Evolutionary conservation across 2,329 filamentous ascomycete genomes (phyloP), one percentile per base, ranked within the genome.

Genomic region (Penicillium glabrum): DNA sequence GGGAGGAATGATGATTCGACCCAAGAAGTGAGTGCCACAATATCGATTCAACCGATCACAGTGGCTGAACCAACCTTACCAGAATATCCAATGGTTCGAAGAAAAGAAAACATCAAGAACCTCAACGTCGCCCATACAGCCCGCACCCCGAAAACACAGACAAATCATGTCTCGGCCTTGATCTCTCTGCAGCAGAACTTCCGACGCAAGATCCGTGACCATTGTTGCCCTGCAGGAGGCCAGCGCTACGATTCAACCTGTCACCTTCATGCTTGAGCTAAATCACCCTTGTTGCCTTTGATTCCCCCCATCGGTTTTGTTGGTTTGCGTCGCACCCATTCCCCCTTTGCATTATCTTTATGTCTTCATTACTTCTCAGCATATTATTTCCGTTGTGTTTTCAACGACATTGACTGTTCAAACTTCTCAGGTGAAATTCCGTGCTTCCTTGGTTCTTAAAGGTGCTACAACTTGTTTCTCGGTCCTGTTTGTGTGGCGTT

Each of bases 41-140:
- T 13, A 14, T 19, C 9, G 27, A 26, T 26, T 26, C 19, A 10
- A 23, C 46, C 23, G 43, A 8, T 37, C n/a, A 19, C 29, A 39
- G 31, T 9, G 9, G 21, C 14, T 19, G 19, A 31, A 21, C 24
- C 13, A 24, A 21, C 24, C 8, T 52, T 23, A 44, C 29, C n/a
- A 33, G 10, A 26, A 39, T 4, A 43, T 26, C 23, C 6, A 43
- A 7, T 43, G 19, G 19, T 41, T 13, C 19, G 19, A 14, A 23
- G 11, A 41, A 5, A 41, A 41, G 39, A 41, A 41, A 19, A 21
- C 10, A 29, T 96, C 67, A 95, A 88, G 75, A 89, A 89, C 72
- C 89, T 90, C 78, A 96, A 96, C 80, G 83, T 87, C 56, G 89
- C 90, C 45, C 80, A 85, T 55, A 84, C 90, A 72, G 86, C 83